phyloP scores from a whole-genome alignment of 2,329 filamentous ascomycete genomes.

The Xylariaceae sp. region DNA sequence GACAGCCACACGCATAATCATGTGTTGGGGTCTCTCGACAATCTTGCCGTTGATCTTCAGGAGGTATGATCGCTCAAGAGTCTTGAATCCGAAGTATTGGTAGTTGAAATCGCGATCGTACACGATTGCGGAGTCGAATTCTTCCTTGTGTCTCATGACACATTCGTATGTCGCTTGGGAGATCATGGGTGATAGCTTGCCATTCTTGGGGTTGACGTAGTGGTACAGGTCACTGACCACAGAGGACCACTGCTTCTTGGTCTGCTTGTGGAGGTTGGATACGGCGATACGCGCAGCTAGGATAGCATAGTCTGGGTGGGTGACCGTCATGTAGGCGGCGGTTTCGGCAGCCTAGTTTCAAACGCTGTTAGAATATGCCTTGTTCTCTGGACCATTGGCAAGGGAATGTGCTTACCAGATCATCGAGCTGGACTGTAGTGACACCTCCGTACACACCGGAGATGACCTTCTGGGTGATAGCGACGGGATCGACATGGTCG shows the following conservation, averaged over 20 bases:
- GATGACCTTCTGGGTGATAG: constrained; percentile 99
- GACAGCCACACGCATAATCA: constrained; percentile 99
- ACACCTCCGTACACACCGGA: constrained; percentile 98
- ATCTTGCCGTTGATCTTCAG: constrained; percentile 94
- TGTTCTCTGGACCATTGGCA: constrained; percentile 1
- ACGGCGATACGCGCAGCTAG: constrained; percentile 97
- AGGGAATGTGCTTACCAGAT: constrained; percentile 65
- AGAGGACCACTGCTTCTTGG: constrained; percentile 98
- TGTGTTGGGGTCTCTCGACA: constrained; percentile 94
- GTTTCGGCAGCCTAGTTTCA: constrained; percentile 81
- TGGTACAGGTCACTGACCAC: constrained; percentile 90
- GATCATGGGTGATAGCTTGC: constrained; percentile 84
- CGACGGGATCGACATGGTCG: constrained; percentile 91
- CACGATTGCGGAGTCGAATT: constrained; percentile 97
- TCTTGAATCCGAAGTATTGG: constrained; percentile 99
- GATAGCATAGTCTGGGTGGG: constrained; percentile 97
- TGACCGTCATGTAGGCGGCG: constrained; percentile 99
- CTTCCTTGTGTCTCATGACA: constrained; percentile 92
- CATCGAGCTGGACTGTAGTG: constrained; percentile 91
- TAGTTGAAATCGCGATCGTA: constrained; percentile 99
- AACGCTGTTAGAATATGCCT: constrained; percentile 19
- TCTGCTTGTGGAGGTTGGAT: constrained; percentile 99
- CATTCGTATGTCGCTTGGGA: constrained; percentile 84
- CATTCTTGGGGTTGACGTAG: constrained; percentile 94
- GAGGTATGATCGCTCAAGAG: constrained; percentile 93